A percentile compares a stretch with the other conserved stretches of the same genome.
Evolutionary conservation across 345 rosid genomes (phyloP).

Genomic region (Eucalyptus curtisii): DNA sequence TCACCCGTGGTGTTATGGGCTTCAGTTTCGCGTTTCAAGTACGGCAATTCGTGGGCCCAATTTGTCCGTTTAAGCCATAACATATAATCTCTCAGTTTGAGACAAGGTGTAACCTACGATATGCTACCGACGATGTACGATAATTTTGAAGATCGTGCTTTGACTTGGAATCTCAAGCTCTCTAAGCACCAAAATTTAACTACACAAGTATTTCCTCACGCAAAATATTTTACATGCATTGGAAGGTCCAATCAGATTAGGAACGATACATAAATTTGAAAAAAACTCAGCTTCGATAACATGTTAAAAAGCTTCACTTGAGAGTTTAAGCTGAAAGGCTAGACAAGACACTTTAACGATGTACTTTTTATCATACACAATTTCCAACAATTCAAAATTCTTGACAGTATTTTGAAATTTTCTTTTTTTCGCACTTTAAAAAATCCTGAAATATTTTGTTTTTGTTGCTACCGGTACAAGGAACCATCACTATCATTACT

Average conservation of each 20-base stretch:
- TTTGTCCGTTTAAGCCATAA: not conserved
- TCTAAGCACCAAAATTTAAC: not conserved
- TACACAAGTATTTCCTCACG: not conserved
- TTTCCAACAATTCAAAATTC: not conserved
- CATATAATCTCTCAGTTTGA: not conserved
- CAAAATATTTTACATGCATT: not conserved
- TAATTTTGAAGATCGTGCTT: not conserved
- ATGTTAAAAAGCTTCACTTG: not conserved
- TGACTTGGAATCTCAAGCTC: not conserved
- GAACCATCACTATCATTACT: not conserved
- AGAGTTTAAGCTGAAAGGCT: not conserved
- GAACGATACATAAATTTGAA: not conserved
- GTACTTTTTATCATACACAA: not conserved
- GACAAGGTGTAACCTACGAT: not conserved
- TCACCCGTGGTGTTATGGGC: not conserved
- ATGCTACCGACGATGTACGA: not conserved
- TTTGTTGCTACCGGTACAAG: not conserved
- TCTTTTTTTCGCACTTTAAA: not conserved
- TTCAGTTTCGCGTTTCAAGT: not conserved
- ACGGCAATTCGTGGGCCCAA: not conserved
- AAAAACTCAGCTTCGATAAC: accelerated
- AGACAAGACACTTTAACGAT: not conserved
- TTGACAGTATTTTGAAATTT: not conserved
- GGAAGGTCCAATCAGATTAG: not conserved
- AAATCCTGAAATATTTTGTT: not conserved